Percentiles rank a stretch among this genome's conserved stretches.
phyloP scores from a whole-genome alignment of 139 green algal species.

The Yamagishiella unicocca region DNA sequence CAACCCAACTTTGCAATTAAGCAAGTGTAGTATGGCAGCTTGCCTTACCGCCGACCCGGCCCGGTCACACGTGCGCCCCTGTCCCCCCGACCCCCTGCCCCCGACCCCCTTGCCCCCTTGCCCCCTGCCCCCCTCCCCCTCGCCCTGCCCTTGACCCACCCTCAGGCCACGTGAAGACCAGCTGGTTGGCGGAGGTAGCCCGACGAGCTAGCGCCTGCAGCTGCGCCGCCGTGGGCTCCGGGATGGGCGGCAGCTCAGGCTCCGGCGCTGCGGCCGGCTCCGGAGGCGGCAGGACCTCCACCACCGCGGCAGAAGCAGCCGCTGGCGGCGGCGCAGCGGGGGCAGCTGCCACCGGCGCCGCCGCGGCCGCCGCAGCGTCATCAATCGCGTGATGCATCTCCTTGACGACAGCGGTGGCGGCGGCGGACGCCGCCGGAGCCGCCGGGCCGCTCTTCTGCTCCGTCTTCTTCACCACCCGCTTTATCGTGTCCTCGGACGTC shows the following conservation, averaged over 20 bases:
- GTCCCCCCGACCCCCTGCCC: too few relatives aligned
- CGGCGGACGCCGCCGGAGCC: slow-evolving; percentile 1
- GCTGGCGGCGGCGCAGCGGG: not conserved
- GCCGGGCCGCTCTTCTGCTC: not conserved
- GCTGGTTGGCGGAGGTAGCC: slow-evolving; percentile 38
- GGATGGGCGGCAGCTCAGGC: slow-evolving; percentile 20
- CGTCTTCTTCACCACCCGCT: slow-evolving; percentile 18
- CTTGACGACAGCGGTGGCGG: slow-evolving; percentile 20
- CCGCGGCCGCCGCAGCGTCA: not conserved
- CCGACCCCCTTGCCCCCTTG: too few relatives aligned
- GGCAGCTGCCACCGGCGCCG: slow-evolving; percentile 9
- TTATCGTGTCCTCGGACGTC: slow-evolving; percentile 23
- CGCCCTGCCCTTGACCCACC: not conserved
- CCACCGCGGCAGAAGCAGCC: not conserved
- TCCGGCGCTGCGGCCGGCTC: slow-evolving; percentile 14
- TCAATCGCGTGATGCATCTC: slow-evolving; percentile 15
- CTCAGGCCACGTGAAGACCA: slow-evolving; percentile 60
- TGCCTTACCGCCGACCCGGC: not conserved
- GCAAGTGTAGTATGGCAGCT: too few relatives aligned
- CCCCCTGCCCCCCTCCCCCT: not conserved
- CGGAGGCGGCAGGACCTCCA: not conserved
- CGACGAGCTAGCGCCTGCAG: slow-evolving; percentile 49
- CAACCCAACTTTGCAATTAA: not conserved
- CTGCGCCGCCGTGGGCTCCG: slow-evolving; percentile 14
- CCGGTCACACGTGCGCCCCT: not conserved